Evolutionary conservation across 2,329 filamentous ascomycete species (phyloP).

Genomic region (Stylonectria norvegica): DNA sequence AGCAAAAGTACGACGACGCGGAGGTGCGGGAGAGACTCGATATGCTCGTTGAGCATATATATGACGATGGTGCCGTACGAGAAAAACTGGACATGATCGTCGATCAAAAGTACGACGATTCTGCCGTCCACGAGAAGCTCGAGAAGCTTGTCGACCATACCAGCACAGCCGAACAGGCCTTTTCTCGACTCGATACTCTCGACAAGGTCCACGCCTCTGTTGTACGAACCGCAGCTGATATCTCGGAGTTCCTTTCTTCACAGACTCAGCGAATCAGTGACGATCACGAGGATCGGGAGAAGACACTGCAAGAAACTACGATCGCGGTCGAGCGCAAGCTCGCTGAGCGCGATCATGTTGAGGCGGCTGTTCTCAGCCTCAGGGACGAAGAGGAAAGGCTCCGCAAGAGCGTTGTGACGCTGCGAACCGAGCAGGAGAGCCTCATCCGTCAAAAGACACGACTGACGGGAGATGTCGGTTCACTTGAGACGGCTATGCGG

Average conservation of each 20-base stretch:
- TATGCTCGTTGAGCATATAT: slow-evolving; percentile 45
- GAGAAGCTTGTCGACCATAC: slow-evolving; percentile 58
- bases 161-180: slow-evolving; percentile 63
- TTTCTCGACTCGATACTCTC: slow-evolving; percentile 74
- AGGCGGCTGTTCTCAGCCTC: slow-evolving; percentile 51
- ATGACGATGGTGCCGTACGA: slow-evolving; percentile 45
- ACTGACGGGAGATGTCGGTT: slow-evolving; percentile 80
- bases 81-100: slow-evolving; percentile 25
- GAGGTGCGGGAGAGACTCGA: slow-evolving; percentile 27
- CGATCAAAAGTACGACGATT: slow-evolving; percentile 57
- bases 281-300: slow-evolving; percentile 75
- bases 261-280: slow-evolving; percentile 74
- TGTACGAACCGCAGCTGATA: slow-evolving; percentile 75
- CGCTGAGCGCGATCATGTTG: slow-evolving; percentile 61
- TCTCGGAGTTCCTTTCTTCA: slow-evolving; percentile 74
- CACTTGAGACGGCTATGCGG: slow-evolving; percentile 83
- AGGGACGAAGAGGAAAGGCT: slow-evolving; percentile 52
- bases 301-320: slow-evolving; percentile 74
- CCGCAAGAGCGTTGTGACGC: slow-evolving; percentile 51
- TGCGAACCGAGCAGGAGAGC: slow-evolving; percentile 70
- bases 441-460: slow-evolving; percentile 74
- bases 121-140: slow-evolving; percentile 36
- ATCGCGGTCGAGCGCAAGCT: slow-evolving; percentile 75
- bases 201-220: slow-evolving; percentile 89
- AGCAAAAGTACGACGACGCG: slow-evolving; percentile 26